Evolutionary conservation across 768 basidiomycete genomes (phyloP).

Genomic region (Tubosaeta brunneosetosa): DNA sequence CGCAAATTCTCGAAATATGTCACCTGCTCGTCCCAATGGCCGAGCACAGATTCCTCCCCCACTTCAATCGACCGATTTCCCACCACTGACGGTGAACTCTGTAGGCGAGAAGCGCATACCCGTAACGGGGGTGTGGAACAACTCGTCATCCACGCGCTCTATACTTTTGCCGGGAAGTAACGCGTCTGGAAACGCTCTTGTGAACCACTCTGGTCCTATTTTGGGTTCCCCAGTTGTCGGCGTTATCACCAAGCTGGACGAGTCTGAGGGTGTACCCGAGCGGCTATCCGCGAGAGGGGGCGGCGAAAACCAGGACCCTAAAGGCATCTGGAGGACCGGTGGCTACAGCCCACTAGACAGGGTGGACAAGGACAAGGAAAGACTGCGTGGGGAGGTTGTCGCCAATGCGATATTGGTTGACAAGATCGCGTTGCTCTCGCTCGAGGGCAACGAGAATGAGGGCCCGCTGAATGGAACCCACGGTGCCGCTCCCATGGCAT

Average conservation of each 20-base stretch:
- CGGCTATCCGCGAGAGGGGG: conserved; percentile 45
- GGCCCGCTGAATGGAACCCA: conserved; percentile 10
- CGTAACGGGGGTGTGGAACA: conserved; percentile 69
- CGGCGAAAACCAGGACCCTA: conserved; percentile 37
- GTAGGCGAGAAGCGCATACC: conserved; percentile 51
- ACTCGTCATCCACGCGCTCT: conserved; percentile 47
- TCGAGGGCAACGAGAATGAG: conserved; percentile 27
- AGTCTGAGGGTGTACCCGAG: conserved; percentile 44
- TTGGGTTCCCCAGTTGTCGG: conserved; percentile 3
- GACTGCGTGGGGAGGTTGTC: conserved; percentile 32
- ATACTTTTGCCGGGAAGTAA: conserved; percentile 43
- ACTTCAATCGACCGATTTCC: conserved; percentile 63
- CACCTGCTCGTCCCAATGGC: conserved; percentile 34
- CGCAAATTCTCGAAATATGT: conserved; percentile 35
- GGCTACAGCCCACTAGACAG: conserved; percentile 20
- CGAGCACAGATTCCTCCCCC: conserved; percentile 35
- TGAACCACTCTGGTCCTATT: conserved; percentile 34
- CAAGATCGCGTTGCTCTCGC: conserved; percentile 34
- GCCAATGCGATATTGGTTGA: conserved; percentile 35
- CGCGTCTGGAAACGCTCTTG: conserved; percentile 31
- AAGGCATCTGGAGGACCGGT: conserved; percentile 24
- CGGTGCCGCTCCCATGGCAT: conserved; percentile 15
- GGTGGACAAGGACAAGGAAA: conserved; percentile 33
- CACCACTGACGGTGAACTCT: conserved; percentile 50
- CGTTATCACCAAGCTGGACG: conserved; percentile 34